Evolutionary conservation across 2,329 filamentous ascomycete species (phyloP).

Genomic region (Hymenoscyphus infarciens): DNA sequence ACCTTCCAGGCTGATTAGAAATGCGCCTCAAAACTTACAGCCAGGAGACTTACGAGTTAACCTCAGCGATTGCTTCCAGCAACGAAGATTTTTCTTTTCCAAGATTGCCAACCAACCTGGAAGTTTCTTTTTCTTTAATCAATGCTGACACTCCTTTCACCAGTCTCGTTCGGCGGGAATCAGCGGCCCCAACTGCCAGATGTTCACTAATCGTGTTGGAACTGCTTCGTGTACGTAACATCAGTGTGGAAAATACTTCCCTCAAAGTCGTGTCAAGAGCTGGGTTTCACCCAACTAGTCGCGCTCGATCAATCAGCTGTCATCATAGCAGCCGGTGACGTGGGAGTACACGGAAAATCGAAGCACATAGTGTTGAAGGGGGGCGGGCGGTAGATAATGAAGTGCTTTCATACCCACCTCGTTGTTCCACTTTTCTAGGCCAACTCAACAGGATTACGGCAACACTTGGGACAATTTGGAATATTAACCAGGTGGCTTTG

Average conservation of each 20-base stretch:
- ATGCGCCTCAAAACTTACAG: neutral
- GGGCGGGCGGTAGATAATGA: too few species aligned
- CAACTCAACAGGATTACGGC: too few species aligned
- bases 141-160: neutral
- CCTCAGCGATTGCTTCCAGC: neutral
- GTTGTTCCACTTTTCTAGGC: too few species aligned
- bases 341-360: neutral
- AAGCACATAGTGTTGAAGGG: neutral
- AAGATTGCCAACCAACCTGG: neutral
- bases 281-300: neutral
- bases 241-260: neutral
- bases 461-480: too few species aligned
- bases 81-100: conserved; percentile 1
- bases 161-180: neutral
- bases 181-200: neutral
- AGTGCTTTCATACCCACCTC: too few species aligned
- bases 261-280: neutral
- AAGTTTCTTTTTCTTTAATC: neutral
- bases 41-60: neutral
- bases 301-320: conserved; percentile 2
- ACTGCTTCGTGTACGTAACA: neutral
- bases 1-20: neutral
- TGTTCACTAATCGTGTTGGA: neutral
- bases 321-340: neutral
- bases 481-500: too few species aligned